phyloP scores from a whole-genome alignment of 1,284 basidiomycete species.

The Cryptococcus sp. region DNA sequence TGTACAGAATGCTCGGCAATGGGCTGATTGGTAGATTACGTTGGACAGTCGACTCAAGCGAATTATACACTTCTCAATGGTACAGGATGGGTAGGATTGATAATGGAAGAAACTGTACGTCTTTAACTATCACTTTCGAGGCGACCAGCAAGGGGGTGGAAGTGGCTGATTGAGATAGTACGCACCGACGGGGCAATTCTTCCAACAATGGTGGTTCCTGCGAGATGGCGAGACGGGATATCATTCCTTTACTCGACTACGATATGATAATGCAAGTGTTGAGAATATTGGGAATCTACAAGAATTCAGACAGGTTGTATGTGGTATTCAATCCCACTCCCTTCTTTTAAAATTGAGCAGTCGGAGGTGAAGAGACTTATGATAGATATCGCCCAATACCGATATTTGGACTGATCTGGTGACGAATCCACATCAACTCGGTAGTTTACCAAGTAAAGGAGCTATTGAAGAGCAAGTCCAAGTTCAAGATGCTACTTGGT shows the following conservation, averaged over 20 bases:
- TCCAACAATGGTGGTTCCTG: constrained; percentile 36
- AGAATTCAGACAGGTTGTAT: constrained; percentile 21
- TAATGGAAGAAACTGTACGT: constrained; percentile 11
- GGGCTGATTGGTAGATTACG: constrained; percentile 3
- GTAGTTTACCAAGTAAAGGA: constrained; percentile 14
- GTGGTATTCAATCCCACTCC: too few species aligned
- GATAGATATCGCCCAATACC: constrained; percentile 13
- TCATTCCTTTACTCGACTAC: constrained; percentile 27
- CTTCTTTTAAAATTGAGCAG: too few species aligned
- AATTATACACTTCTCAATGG: constrained; percentile 10
- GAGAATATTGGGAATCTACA: constrained; percentile 20
- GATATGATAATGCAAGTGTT: constrained; percentile 17
- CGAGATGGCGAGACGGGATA: constrained; percentile 30
- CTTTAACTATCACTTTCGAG: background rate
- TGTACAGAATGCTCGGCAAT: background rate
- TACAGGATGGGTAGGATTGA: constrained; percentile 10
- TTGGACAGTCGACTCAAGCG: constrained; percentile 6
- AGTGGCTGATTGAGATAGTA: too few species aligned
- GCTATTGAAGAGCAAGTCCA: constrained; percentile 8
- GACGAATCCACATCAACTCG: constrained; percentile 17
- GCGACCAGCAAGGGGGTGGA: too few species aligned
- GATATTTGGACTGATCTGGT: constrained; percentile 24
- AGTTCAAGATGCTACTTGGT: constrained; percentile 39
- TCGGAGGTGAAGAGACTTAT: background rate
- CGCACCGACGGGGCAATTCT: constrained; percentile 20